Percentiles rank a stretch among this genome's conserved stretches.
Conservation (phyloP, 2,329 filamentous ascomycete species). For the Metarhizium anisopliae region DNA sequence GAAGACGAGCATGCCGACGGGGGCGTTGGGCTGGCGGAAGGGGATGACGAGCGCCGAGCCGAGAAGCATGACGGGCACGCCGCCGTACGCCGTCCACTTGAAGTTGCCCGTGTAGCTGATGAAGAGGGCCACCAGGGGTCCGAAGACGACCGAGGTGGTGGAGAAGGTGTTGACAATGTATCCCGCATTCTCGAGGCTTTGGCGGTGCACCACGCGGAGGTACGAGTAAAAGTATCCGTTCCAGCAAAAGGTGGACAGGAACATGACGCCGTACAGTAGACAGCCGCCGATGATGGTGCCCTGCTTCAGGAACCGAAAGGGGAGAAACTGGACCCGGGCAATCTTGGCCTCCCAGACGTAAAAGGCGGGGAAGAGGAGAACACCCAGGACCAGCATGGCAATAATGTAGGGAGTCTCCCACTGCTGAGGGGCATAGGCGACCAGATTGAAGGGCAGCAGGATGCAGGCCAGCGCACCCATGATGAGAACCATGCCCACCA, state of each 20-base stretch:
- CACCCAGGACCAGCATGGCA: constrained; percentile 52
- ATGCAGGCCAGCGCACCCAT: constrained; percentile 47
- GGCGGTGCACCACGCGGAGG: constrained; percentile 31
- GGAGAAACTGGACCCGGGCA: constrained; percentile 45
- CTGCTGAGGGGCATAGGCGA: constrained; percentile 33
- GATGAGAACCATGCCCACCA: constrained; percentile 40
- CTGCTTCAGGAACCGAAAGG: constrained; percentile 35
- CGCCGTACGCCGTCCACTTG: constrained; percentile 16
- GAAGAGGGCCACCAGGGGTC: not conserved
- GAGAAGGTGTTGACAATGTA: constrained; percentile 30
- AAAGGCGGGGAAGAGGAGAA: constrained; percentile 44
- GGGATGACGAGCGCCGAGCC: constrained; percentile 33
- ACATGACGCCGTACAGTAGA: constrained; percentile 25
- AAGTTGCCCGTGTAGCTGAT: not conserved
- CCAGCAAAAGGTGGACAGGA: constrained; percentile 29
- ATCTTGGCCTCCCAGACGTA: constrained; percentile 50
- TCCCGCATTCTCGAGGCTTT: constrained; percentile 23
- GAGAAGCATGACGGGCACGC: constrained; percentile 30
- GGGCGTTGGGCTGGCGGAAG: constrained; percentile 28
- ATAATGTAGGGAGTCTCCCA: constrained; percentile 47
- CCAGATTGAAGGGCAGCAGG: constrained; percentile 55
- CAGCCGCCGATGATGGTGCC: constrained; percentile 37
- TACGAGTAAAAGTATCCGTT: constrained; percentile 40
- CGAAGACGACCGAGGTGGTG: not conserved
- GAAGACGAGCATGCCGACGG: constrained; percentile 39